Conservation (phyloP, 169 alveolate species). For the Plasmodium chabaudi region DNA sequence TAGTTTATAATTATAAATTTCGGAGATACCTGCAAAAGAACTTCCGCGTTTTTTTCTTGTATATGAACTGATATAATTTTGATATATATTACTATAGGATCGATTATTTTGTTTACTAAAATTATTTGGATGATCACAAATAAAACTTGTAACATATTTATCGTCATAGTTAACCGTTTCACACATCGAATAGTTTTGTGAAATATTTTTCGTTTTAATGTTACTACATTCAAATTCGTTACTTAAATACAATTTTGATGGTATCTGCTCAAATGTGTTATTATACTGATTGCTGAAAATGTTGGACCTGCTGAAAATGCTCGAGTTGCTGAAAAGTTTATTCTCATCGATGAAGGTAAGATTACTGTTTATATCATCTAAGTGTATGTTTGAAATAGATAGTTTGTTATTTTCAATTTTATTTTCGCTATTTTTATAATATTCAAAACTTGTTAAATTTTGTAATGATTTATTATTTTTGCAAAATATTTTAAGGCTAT, state of each 20-base stretch:
- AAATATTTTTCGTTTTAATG: neutral
- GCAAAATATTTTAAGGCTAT: too few species aligned
- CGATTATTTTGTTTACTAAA: too few species aligned
- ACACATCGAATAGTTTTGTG: conserved; percentile 31
- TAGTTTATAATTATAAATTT: too few species aligned
- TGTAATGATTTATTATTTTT: too few species aligned
- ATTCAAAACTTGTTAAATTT: too few species aligned
- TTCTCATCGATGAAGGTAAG: neutral
- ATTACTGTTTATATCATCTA: neutral
- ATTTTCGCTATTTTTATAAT: neutral
- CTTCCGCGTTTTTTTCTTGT: too few species aligned
- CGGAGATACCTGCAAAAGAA: too few species aligned
- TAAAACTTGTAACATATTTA: neutral
- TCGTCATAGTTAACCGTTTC: conserved; percentile 7
- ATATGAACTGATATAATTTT: too few species aligned
- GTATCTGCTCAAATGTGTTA: neutral
- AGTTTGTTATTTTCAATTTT: neutral
- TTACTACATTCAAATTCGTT: neutral
- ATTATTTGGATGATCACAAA: neutral
- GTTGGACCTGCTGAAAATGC: neutral
- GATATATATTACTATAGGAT: too few species aligned
- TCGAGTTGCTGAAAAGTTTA: neutral
- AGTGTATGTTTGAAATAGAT: neutral
- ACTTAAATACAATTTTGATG: neutral
- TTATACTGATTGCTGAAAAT: neutral